These are phyloP conservation scores for Boletus patriciae DNA, from an alignment of 768 basidiomycete genomes.

Conservation along the genomic window DNA sequence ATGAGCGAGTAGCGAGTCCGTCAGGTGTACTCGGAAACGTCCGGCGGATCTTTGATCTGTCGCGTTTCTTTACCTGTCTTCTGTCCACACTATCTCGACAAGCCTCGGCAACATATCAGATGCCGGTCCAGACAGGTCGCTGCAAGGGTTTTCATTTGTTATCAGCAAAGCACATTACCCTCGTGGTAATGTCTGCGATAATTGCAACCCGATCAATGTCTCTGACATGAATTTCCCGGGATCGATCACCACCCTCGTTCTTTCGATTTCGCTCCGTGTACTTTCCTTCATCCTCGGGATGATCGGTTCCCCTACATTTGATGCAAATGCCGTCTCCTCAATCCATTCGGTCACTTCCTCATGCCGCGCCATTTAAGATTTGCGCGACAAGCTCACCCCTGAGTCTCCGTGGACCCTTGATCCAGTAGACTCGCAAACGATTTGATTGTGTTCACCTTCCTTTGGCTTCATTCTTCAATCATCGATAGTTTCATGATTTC, in stretches of 20 bases:
- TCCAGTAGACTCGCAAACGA: conserved; percentile 4
- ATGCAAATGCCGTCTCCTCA: conserved; percentile 4
- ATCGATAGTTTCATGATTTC: conserved; percentile 4
- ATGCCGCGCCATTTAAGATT: conserved; percentile 8
- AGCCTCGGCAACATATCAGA: conserved; percentile 13
- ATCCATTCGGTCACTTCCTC: conserved; percentile 3
- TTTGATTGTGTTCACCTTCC: conserved; percentile 9
- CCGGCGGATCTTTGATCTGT: conserved; percentile 26
- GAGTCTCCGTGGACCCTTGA: conserved; percentile 18
- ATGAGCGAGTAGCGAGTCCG: conserved; percentile 15
- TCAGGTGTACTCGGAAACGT: conserved; percentile 20
- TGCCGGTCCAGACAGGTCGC: conserved; percentile 9
- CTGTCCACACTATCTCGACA: conserved; percentile 19
- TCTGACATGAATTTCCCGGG: conserved; percentile 8
- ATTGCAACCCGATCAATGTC: conserved; percentile 11
- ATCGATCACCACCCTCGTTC: conserved; percentile 8
- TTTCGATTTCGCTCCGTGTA: conserved; percentile 7
- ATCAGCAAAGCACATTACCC: conserved; percentile 18
- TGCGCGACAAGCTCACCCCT: conserved; percentile 3
- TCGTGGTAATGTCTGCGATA: conserved; percentile 16
- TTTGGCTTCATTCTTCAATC: conserved; percentile 5
- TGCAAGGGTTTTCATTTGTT: conserved; percentile 17
- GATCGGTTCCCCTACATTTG: conserved; percentile 9
- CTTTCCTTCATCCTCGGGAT: conserved; percentile 10
- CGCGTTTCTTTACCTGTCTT: conserved; percentile 16